Conservation (phyloP, 495 filamentous ascomycete genomes). For the Sordaria brevicollis region DNA sequence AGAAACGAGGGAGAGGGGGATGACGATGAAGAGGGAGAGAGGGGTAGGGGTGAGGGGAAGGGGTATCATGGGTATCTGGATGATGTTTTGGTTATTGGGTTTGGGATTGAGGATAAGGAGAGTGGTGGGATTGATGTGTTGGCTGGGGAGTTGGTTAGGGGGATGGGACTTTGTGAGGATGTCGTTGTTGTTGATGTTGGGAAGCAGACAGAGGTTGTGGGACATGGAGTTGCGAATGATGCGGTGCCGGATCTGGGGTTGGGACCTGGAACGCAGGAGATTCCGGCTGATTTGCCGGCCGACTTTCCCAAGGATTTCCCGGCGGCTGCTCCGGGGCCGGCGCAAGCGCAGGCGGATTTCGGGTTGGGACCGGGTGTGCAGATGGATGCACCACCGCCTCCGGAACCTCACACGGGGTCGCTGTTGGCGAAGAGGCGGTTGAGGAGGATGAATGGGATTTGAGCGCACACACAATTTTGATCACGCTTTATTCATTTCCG, state of each 20-base stretch:
- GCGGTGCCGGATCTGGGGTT: background rate
- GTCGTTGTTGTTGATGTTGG: background rate
- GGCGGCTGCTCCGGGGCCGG: background rate
- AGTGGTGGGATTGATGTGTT: constrained; percentile 35
- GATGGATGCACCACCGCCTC: background rate
- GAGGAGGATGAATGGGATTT: background rate
- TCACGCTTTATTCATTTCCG: background rate
- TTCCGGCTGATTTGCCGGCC: background rate
- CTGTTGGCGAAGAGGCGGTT: background rate
- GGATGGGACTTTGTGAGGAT: constrained; percentile 23
- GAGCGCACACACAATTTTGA: background rate
- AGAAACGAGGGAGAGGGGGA: too few relatives aligned
- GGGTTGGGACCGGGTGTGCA: background rate
- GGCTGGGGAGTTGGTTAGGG: constrained; percentile 35
- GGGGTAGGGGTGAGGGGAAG: too few relatives aligned
- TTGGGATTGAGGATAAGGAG: constrained; percentile 38
- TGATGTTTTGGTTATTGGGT: constrained; percentile 37
- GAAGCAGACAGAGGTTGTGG: background rate
- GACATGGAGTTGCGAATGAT: background rate
- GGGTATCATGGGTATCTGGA: constrained; percentile 42
- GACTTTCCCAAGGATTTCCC: background rate
- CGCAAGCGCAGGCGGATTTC: background rate
- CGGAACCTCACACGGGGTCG: background rate
- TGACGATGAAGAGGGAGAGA: background rate
- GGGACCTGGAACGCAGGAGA: background rate